Conservation (phyloP, 148 eudicot species). For the Selenicereus undatus region DNA sequence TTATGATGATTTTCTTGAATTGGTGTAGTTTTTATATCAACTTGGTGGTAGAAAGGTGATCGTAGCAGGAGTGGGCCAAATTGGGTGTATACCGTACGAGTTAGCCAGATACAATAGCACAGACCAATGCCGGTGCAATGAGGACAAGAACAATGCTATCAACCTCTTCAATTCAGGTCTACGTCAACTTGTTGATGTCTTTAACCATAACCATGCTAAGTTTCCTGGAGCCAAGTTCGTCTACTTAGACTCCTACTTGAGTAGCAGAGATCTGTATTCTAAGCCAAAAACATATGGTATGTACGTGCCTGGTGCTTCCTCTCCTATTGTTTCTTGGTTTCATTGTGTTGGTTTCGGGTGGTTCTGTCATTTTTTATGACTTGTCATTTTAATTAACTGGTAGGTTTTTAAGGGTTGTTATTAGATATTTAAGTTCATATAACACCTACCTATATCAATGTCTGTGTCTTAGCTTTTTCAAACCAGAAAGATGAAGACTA, state of each 20-base stretch:
- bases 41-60: conserved; percentile 76
- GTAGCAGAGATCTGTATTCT: conserved; percentile 38
- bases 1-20: background rate
- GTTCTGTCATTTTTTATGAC: no score
- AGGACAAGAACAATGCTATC: conserved; percentile 54
- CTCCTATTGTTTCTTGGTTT: background rate
- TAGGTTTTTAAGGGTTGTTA: no score
- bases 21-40: conserved; percentile 45
- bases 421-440: no score
- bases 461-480: no score
- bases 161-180: conserved; percentile 57
- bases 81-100: conserved; percentile 88
- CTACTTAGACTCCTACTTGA: conserved; percentile 47
- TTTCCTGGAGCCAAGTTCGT: conserved; percentile 71
- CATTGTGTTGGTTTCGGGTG: background rate
- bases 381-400: no score
- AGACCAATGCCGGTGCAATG: conserved; percentile 47
- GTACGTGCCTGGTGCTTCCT: background rate
- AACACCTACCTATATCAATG: no score
- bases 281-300: conserved; percentile 55
- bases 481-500: no score
- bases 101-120: conserved; percentile 57
- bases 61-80: conserved; percentile 61
- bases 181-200: conserved; percentile 47
- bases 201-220: conserved; percentile 41